A percentile compares a stretch with the other conserved stretches of the same genome.
These are phyloP conservation scores for Hypoxylon lienhwacheense DNA, from an alignment of 495 filamentous ascomycete genomes.

Conservation along the genomic window DNA sequence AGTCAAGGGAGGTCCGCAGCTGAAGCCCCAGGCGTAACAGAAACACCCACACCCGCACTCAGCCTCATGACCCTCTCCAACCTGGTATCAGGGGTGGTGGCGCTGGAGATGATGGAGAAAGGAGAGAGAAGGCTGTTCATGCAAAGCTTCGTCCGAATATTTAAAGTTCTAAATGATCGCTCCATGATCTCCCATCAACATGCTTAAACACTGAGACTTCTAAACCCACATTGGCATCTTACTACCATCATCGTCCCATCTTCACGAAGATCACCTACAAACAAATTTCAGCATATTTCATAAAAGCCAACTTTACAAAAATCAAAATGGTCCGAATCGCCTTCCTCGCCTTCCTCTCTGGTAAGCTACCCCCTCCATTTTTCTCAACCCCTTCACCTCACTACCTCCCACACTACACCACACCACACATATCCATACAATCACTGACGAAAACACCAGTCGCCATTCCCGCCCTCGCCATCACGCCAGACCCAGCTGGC, in stretches of 20 bases:
- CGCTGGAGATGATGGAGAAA: slow-evolving; percentile 1
- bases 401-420: neutral
- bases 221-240: slow-evolving; percentile 4
- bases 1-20: slow-evolving; percentile 23
- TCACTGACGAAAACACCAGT: slow-evolving; percentile 14
- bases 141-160: slow-evolving; percentile 4
- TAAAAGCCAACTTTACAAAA: slow-evolving; percentile 5
- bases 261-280: slow-evolving; percentile 9
- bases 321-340: slow-evolving; percentile 43
- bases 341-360: slow-evolving; percentile 37
- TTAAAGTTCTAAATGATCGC: slow-evolving; percentile 29
- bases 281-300: too few relatives aligned
- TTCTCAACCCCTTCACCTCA: neutral
- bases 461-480: slow-evolving; percentile 24
- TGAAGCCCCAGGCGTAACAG: slow-evolving; percentile 31
- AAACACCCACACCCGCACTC: slow-evolving; percentile 13
- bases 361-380: slow-evolving; percentile 28
- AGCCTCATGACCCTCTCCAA: slow-evolving; percentile 28
- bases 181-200: slow-evolving; percentile 16
- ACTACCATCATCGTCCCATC: slow-evolving; percentile 10
- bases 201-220: slow-evolving; percentile 10
- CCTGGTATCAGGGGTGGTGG: slow-evolving; percentile 19
- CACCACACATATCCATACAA: too few relatives aligned
- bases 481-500: slow-evolving; percentile 38
- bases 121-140: neutral